Evolutionary conservation across 1,284 basidiomycete species (phyloP).

Genomic region (Cerrena zonata): DNA sequence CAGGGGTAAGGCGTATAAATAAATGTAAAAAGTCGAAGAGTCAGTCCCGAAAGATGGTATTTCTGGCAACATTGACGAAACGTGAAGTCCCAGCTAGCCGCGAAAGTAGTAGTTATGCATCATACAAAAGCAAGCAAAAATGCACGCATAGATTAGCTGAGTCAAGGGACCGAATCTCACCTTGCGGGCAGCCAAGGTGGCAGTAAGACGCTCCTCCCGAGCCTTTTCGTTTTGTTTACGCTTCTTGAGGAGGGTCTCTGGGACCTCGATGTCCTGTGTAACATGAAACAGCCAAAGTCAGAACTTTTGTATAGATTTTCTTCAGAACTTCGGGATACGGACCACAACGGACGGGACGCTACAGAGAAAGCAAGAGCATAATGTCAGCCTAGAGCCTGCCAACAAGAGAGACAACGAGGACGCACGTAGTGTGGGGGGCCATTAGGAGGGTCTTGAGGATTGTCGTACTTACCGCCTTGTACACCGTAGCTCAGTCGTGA

Average conservation of each 20-base stretch:
- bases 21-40: constrained; percentile 12
- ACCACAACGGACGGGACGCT: constrained; percentile 72
- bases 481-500: constrained; percentile 13
- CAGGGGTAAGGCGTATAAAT: not conserved
- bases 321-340: constrained; percentile 26
- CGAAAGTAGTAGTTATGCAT: constrained; percentile 76
- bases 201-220: constrained; percentile 88
- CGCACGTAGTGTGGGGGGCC: constrained; percentile 33
- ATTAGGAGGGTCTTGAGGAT: constrained; percentile 30
- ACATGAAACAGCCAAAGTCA: constrained; percentile 12
- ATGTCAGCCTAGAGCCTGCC: constrained; percentile 3
- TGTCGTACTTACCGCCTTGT: constrained; percentile 22
- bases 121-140: constrained; percentile 39
- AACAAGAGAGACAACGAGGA: constrained; percentile 5
- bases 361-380: not conserved
- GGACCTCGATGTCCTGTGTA: constrained; percentile 82
- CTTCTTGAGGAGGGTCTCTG: constrained; percentile 99
- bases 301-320: constrained; percentile 1
- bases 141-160: constrained; percentile 10
- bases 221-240: constrained; percentile 97
- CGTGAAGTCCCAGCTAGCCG: constrained; percentile 56
- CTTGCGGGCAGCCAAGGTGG: constrained; percentile 86
- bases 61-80: constrained; percentile 70
- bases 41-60: constrained; percentile 99
- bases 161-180: constrained; percentile 46